Percentiles rank a stretch among this genome's conserved stretches.
Conservation (phyloP, 2,329 filamentous ascomycete genomes). For the Neonectria neomacrospora region DNA sequence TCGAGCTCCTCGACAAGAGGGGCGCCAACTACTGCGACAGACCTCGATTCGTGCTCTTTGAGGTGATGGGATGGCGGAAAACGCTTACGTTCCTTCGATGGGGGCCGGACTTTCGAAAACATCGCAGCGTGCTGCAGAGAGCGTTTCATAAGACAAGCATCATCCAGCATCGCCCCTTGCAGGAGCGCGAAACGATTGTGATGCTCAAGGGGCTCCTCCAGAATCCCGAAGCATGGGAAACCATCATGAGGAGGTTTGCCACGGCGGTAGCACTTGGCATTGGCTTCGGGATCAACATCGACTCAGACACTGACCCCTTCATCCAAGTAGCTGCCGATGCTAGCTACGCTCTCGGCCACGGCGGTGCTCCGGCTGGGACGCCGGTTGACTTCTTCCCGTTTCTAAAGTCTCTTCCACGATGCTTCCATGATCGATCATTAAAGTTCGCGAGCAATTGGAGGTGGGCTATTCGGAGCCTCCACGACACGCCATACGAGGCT, state of each 20-base stretch:
- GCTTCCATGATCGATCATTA: constrained; percentile 46
- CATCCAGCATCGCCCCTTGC: constrained; percentile 47
- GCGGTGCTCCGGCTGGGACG: constrained; percentile 47
- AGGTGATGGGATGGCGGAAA: constrained; percentile 57
- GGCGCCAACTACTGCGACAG: constrained; percentile 57
- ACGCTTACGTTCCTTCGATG: constrained; percentile 58
- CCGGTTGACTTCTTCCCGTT: constrained; percentile 61
- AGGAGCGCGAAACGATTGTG: constrained; percentile 48
- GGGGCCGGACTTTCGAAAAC: constrained; percentile 54
- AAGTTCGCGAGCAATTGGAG: constrained; percentile 44
- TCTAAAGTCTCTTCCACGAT: constrained; percentile 53
- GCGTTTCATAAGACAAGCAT: constrained; percentile 54
- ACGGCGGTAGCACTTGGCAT: constrained; percentile 55
- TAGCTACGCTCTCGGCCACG: constrained; percentile 43
- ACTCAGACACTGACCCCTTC: constrained; percentile 52
- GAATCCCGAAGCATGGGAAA: constrained; percentile 50
- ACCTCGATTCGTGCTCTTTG: constrained; percentile 56
- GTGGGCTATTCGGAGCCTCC: constrained; percentile 53
- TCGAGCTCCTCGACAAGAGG: constrained; percentile 56
- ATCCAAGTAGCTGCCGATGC: constrained; percentile 51
- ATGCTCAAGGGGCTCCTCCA: constrained; percentile 47
- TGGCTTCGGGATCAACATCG: constrained; percentile 55
- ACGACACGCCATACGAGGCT: constrained; percentile 56
- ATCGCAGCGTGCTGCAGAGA: constrained; percentile 57
- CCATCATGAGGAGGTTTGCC: constrained; percentile 50